Conservation (phyloP, 345 rosid species). For the Acer saccharum region DNA sequence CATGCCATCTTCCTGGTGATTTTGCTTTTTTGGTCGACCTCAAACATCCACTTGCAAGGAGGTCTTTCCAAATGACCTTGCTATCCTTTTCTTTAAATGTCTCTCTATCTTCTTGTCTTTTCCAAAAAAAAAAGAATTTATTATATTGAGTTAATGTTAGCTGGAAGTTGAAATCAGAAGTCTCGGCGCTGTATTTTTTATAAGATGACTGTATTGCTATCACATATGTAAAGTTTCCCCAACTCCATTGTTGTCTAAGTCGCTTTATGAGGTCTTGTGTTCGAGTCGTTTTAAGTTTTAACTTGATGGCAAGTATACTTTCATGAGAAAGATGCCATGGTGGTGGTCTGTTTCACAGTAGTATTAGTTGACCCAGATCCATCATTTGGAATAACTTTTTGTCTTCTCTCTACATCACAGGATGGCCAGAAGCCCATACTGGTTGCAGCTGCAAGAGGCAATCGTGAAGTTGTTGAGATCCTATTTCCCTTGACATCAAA, state of each 20-base stretch:
- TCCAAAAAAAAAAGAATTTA: too few relatives aligned
- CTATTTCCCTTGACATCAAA: slow-evolving; percentile 71
- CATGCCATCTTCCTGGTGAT: background rate
- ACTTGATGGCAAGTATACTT: background rate
- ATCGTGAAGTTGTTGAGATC: slow-evolving; percentile 62
- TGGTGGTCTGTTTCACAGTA: slow-evolving; percentile 1
- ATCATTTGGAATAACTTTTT: background rate
- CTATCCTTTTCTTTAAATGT: background rate
- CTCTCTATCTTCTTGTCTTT: background rate
- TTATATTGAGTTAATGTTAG: background rate
- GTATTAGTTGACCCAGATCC: slow-evolving; percentile 10
- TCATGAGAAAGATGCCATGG: background rate
- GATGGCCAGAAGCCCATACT: slow-evolving; percentile 81
- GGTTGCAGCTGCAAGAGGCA: slow-evolving; percentile 82
- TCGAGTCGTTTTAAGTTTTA: background rate
- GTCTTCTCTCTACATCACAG: slow-evolving; percentile 40
- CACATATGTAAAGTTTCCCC: background rate
- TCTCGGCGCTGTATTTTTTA: background rate
- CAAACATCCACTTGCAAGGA: background rate
- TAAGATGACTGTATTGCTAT: background rate
- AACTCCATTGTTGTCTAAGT: background rate
- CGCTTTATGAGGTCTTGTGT: background rate
- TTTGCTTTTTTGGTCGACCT: background rate
- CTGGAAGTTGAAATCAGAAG: background rate
- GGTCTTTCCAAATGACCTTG: background rate